These are phyloP conservation scores for Coelastrella sp. DNA, from an alignment of 139 green algal genomes.

Conservation along the genomic window DNA sequence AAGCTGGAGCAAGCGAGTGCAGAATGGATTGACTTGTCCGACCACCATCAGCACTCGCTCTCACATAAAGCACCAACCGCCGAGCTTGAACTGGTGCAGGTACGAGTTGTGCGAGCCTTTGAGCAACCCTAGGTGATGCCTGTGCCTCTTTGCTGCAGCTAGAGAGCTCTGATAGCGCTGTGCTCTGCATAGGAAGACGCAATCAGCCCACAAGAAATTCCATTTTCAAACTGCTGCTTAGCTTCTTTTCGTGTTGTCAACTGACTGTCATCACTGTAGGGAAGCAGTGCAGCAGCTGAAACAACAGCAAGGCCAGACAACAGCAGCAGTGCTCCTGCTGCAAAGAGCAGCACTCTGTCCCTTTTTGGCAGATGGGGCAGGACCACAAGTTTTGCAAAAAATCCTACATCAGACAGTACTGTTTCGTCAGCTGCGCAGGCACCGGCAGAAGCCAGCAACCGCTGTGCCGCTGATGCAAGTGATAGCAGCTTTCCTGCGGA, in stretches of 20 bases:
- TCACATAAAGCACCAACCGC: background rate
- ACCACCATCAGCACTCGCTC: background rate
- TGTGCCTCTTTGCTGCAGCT: too few relatives aligned
- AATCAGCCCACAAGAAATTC: too few relatives aligned
- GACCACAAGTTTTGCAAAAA: too few relatives aligned
- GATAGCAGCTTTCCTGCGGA: background rate
- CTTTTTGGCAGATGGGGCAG: background rate
- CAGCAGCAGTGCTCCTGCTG: too few relatives aligned
- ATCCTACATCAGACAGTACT: too few relatives aligned
- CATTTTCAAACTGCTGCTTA: too few relatives aligned
- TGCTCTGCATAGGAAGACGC: too few relatives aligned
- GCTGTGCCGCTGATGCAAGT: background rate
- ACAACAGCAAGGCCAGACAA: background rate
- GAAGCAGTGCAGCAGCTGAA: too few relatives aligned
- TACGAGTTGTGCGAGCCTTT: background rate
- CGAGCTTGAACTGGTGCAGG: background rate
- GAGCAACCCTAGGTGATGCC: too few relatives aligned
- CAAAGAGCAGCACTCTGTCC: background rate
- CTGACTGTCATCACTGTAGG: too few relatives aligned
- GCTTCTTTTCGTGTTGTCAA: too few relatives aligned
- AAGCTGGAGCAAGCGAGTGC: constrained; percentile 28
- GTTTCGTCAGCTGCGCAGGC: background rate
- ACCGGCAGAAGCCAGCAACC: background rate
- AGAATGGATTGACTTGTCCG: constrained; percentile 46
- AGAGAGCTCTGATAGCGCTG: too few relatives aligned